Evolutionary conservation across 805 yeast species (phyloP).

Genomic region (Candida silvicultrix): DNA sequence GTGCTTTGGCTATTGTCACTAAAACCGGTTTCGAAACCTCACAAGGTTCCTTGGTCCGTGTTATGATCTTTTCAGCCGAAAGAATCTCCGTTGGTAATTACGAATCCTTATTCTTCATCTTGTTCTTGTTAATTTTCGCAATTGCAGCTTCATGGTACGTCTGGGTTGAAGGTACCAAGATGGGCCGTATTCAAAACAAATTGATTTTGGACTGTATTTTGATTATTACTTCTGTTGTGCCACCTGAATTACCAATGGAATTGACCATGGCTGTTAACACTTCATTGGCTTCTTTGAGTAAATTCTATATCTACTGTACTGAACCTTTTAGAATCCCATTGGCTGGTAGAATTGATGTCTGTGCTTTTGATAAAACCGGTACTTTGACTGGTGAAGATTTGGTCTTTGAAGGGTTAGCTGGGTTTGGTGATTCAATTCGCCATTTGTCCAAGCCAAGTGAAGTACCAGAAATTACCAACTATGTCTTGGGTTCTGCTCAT

Average conservation of each 20-base stretch:
- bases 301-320: constrained; percentile 89
- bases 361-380: constrained; percentile 98
- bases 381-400: constrained; percentile 96
- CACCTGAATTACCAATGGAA: constrained; percentile 99
- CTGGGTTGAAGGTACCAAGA: constrained; percentile 94
- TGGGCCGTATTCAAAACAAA: constrained; percentile 94
- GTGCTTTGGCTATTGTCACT: constrained; percentile 84
- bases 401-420: constrained; percentile 94
- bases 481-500: constrained; percentile 90
- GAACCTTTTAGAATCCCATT: constrained; percentile 97
- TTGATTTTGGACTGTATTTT: constrained; percentile 91
- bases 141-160: constrained; percentile 96
- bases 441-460: constrained; percentile 48
- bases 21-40: constrained; percentile 98
- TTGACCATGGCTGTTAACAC: constrained; percentile 96
- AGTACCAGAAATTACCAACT: constrained; percentile 63
- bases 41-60: constrained; percentile 95
- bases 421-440: constrained; percentile 50
- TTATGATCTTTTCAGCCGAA: constrained; percentile 95
- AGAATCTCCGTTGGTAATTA: constrained; percentile 93
- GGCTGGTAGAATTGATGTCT: constrained; percentile 96
- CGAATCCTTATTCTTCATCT: constrained; percentile 88
- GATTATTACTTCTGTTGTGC: constrained; percentile 95
- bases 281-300: constrained; percentile 81
- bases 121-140: constrained; percentile 86